phyloP scores from a whole-genome alignment of 2,329 filamentous ascomycete species.

The Alternaria dauci region DNA sequence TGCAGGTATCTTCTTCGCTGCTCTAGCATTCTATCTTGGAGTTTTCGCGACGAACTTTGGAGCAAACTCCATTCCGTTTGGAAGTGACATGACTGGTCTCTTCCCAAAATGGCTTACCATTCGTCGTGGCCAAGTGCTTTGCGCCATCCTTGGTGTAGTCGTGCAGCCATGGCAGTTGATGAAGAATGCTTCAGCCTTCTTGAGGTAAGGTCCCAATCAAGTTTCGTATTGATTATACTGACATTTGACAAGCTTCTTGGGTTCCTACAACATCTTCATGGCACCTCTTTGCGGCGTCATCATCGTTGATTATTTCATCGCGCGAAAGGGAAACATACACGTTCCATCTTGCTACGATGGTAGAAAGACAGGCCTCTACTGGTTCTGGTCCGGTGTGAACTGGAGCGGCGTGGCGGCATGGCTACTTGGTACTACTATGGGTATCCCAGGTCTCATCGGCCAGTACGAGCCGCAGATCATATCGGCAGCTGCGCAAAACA shows the following conservation, averaged over 20 bases:
- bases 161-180: slow-evolving; percentile 57
- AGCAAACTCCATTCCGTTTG: slow-evolving; percentile 54
- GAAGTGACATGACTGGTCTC: slow-evolving; percentile 54
- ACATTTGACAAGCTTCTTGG: slow-evolving; percentile 10
- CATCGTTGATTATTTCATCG: slow-evolving; percentile 52
- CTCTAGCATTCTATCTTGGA: slow-evolving; percentile 49
- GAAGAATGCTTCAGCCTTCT: slow-evolving; percentile 51
- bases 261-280: slow-evolving; percentile 45
- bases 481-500: slow-evolving; percentile 41
- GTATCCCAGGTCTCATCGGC: slow-evolving; percentile 46
- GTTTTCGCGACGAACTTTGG: slow-evolving; percentile 56
- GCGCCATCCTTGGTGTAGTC: slow-evolving; percentile 48
- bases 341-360: slow-evolving; percentile 50
- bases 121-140: slow-evolving; percentile 54
- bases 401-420: slow-evolving; percentile 44
- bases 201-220: slow-evolving; percentile 26
- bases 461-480: slow-evolving; percentile 45
- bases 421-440: slow-evolving; percentile 42
- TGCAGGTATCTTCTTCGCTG: slow-evolving; percentile 53
- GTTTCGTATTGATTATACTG: background rate
- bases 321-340: slow-evolving; percentile 54
- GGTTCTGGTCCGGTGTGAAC: slow-evolving; percentile 46
- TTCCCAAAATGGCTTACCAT: slow-evolving; percentile 57
- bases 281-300: slow-evolving; percentile 50
- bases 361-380: slow-evolving; percentile 36